Percentiles rank a stretch among this genome's conserved stretches.
These are phyloP conservation scores for Cyphellophora attinorum DNA, from an alignment of 2,329 filamentous ascomycete genomes.

Conservation along the genomic window DNA sequence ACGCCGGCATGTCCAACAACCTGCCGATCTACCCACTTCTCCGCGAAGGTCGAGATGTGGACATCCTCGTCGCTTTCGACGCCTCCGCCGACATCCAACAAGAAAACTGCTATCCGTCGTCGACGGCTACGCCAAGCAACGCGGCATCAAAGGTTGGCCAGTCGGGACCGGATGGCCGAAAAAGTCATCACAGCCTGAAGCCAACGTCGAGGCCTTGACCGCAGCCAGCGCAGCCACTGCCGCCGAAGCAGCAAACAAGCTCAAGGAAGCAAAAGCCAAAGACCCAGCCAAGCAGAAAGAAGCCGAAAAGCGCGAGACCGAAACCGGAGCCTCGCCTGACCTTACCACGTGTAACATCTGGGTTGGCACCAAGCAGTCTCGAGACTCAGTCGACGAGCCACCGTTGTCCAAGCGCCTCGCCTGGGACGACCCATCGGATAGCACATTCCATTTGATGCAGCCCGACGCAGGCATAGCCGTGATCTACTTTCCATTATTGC, in stretches of 20 bases:
- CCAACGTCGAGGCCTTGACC: slow-evolving; percentile 57
- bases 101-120: slow-evolving; percentile 91
- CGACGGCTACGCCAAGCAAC: slow-evolving; percentile 84
- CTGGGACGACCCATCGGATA: slow-evolving; percentile 41
- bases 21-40: slow-evolving; percentile 90
- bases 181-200: slow-evolving; percentile 44
- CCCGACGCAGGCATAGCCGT: slow-evolving; percentile 79
- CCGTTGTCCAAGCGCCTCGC: slow-evolving; percentile 42
- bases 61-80: slow-evolving; percentile 87
- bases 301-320: slow-evolving; percentile 11
- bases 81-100: slow-evolving; percentile 86
- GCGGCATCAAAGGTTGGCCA: slow-evolving; percentile 89
- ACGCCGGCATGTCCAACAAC: slow-evolving; percentile 98
- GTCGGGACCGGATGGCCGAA: slow-evolving; percentile 90
- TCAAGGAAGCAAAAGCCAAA: slow-evolving; percentile 47
- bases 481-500: slow-evolving; percentile 80
- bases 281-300: slow-evolving; percentile 12
- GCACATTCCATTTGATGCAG: slow-evolving; percentile 60
- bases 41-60: slow-evolving; percentile 76
- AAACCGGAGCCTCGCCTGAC: slow-evolving; percentile 30
- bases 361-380: slow-evolving; percentile 77
- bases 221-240: slow-evolving; percentile 54
- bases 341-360: slow-evolving; percentile 90
- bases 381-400: slow-evolving; percentile 45
- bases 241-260: slow-evolving; percentile 52